Base-by-base conservation (phyloP, 73 alveolate genomes). In the Stentor coeruleus region DNA sequence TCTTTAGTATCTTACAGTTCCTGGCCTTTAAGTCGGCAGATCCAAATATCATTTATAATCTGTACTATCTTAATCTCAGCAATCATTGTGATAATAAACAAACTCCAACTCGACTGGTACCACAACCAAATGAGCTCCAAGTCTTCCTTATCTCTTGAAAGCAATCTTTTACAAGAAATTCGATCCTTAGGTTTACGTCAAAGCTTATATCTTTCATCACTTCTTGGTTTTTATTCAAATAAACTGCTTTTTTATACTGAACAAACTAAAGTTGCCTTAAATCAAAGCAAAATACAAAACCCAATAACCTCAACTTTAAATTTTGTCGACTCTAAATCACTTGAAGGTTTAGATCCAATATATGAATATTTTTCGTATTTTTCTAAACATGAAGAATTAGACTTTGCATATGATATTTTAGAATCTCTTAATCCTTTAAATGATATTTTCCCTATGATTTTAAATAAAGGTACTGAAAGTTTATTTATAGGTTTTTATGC, bases 11-110 rank as follows among this genome's bases (percentile, higher is more conserved):
- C 20, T 15, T 66, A 26, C 37, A 33, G 37, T 20, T 20, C n/a
- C n/a, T 66, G 79, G 79, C 39, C 79, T 20, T 28, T 66, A 28
- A 26, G 42, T 20, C 11, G 42, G 36, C 79, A 66, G 39, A 37
- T 66, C 33, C 79, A 66, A 33, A 66, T 31, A 11, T 14, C 39
- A 28, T 66, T 66, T 33, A 33, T 66, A 1, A 33, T 40, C 2
- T 28, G 49, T 14, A 40, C 39, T 66, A 14, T 66, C 49, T 14
- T 66, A 14, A 26, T 66, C 15, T 20, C 37, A 28, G 79, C 49
- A 2, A 31, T 66, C 2, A 20, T 66, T 26, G 37, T 66, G 2
- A 20, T 2, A 28, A 66, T 66, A 20, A 66, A 37, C 2, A 37
- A 33, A 66, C 0, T 66, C 36, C 79, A 66, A 33, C 37, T 66